phyloP scores from a whole-genome alignment of 192 early-diverging fungal species.

The Allomyces macrogynus region DNA sequence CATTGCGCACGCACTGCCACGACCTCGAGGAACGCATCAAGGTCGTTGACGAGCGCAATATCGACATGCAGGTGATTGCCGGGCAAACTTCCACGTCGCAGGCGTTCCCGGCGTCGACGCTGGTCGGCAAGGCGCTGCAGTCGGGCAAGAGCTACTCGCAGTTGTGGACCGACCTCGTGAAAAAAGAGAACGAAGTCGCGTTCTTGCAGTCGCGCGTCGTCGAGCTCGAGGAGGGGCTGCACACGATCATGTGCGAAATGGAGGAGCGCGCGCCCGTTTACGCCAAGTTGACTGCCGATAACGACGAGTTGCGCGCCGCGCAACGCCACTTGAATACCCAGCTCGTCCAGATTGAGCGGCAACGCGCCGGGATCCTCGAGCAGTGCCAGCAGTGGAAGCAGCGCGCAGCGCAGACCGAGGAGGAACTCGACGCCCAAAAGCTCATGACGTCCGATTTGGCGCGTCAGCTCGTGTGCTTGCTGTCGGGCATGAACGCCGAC shows the following conservation, averaged over 20 bases:
- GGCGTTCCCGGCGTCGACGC: not conserved
- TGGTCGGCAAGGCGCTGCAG: not conserved
- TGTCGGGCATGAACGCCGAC: not conserved
- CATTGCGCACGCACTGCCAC: not conserved
- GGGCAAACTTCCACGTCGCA: not conserved
- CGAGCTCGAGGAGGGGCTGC: not conserved
- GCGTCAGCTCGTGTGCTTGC: not conserved
- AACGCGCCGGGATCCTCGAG: not conserved
- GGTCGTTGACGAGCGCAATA: not conserved
- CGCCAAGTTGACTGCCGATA: not conserved
- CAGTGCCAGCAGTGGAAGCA: not conserved
- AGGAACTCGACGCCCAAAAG: not conserved
- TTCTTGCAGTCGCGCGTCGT: not conserved
- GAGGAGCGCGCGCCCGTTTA: not conserved
- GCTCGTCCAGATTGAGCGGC: not conserved
- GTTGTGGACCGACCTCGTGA: not conserved
- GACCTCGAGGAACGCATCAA: not conserved
- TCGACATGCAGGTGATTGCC: not conserved
- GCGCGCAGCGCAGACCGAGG: not conserved
- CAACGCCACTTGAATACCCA: not conserved
- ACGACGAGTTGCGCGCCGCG: not conserved
- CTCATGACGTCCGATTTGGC: not conserved
- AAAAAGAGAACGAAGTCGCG: not conserved
- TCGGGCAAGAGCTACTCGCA: not conserved
- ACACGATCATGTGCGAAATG: not conserved